Evolutionary conservation across 129 eudicot genomes (phyloP), one percentile per base, ranked within the genome.

Genomic region (Silybum marianum): DNA sequence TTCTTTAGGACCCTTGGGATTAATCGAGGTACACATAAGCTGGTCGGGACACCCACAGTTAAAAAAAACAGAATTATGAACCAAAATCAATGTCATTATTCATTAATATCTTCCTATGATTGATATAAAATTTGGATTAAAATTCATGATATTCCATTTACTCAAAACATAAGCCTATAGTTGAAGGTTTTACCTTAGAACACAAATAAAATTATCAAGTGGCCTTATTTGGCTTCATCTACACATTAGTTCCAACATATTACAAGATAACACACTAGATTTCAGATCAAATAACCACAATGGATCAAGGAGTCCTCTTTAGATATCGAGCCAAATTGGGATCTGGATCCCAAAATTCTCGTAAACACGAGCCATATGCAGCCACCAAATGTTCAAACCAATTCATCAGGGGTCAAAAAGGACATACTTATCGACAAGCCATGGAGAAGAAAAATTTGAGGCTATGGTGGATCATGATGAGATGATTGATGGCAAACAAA

Each of bases 191-290:
- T 54, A 54, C 65, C 22, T 51, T 51, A n/a, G 62, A 16, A 54
- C 63, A 16, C 63, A 54, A 58, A 58, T 58, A 58, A 58, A 58
- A 58, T n/a, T 18, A 58, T 58, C 66, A n/a, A n/a, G 23, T 58
- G 66, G 66, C 66, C 23, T 58, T 58, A n/a, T n/a, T 38, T 77
- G 32, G 21, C 22, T 30, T 21, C 16, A 5, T n/a, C 21, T 19
- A 36, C 80, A 21, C 72, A 76, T 32, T 32, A 34, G 72, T 60
- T 63, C 72, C 38, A 60, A 18, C 65, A 6, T 32, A 6, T 54
- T 51, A 76, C 34, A 12, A 73, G n/a, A 42, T 46, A 44, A 73
- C 78, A 73, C 32, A 73, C 63, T 30, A 24, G 18, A 23, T 44
- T 4, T 23, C 65, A 74, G 65, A 12, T 25, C 23, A 38, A 72